Conservation (phyloP, 2,329 filamentous ascomycete species). For the Sclerotinia borealis region DNA sequence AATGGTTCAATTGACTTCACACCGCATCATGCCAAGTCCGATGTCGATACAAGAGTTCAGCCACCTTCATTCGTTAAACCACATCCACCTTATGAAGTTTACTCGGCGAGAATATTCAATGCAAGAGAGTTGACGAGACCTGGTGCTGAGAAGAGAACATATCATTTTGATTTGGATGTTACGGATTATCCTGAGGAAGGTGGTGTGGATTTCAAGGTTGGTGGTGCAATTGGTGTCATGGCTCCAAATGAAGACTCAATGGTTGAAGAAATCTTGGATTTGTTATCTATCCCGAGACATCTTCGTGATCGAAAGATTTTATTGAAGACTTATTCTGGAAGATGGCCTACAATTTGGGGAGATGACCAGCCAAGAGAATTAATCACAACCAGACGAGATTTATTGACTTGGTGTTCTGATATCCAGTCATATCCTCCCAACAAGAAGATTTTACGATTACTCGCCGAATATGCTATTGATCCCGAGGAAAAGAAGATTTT, state of each 20-base stretch:
- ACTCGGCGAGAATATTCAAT: slow-evolving; percentile 78
- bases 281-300: slow-evolving; percentile 73
- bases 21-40: slow-evolving; percentile 21
- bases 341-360: slow-evolving; percentile 98
- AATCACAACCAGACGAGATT: slow-evolving; percentile 81
- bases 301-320: slow-evolving; percentile 78
- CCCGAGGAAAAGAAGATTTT: slow-evolving; percentile 85
- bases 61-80: slow-evolving; percentile 89
- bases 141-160: slow-evolving; percentile 93
- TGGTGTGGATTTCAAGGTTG: slow-evolving; percentile 87
- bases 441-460: slow-evolving; percentile 75
- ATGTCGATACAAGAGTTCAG: slow-evolving; percentile 54
- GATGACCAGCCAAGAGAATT: slow-evolving; percentile 79
- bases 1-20: slow-evolving; percentile 32
- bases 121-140: slow-evolving; percentile 79
- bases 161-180: slow-evolving; percentile 95
- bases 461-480: slow-evolving; percentile 78
- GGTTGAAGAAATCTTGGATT: slow-evolving; percentile 79
- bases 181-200: slow-evolving; percentile 88
- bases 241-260: slow-evolving; percentile 73
- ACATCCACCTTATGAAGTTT: slow-evolving; percentile 88
- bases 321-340: slow-evolving; percentile 70
- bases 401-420: slow-evolving; percentile 95
- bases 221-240: slow-evolving; percentile 88
- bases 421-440: slow-evolving; percentile 89